Base-by-base conservation (phyloP, 1,139 yeast species). In the Pneumocystis wakefieldiae region DNA sequence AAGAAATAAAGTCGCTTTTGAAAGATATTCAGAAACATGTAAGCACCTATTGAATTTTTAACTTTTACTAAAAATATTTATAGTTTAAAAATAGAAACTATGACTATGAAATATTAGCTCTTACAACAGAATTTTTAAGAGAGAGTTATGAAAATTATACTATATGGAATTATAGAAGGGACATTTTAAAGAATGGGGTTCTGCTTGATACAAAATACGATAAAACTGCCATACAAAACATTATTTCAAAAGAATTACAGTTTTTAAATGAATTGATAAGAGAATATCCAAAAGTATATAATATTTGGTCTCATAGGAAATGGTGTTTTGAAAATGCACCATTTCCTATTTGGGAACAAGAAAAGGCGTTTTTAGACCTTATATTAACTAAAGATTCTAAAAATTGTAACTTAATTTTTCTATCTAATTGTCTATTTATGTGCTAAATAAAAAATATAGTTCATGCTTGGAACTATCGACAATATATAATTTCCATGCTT, bases 401-500 rank as follows among this genome's bases (percentile, higher is more conserved):
- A 68, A 92, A 92, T 72, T 92, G 55, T 48, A 48, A 48, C 6
- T 38, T 17, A 57, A 36, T 5, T n/a, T 36, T 12, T n/a, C 2
- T 14, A 8, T 29, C 15, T 32, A n/a, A 59, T 19, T n/a, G 17
- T 57, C 15, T 59, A 24, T 59, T 3, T 41, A 42, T 59, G 12
- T 19, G 8, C 29, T 38, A 12, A 59, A 38, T 59, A 38, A 38
- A 7, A 15, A 35, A 55, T 61, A 57, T 24, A 48, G 55, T 80
- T 73, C 97, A 90, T 72, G 97, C 96, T 3, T 92, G 99, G 99
- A 91, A 87, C 62, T 92, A 92, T 73, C 78, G 98, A 70, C 78
- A 97, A 64, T 81, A 81, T 64, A 83, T 92, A 1, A 82, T 89
- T 7, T 73, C 74, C 2, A 76, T 78, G 59, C 73, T 85, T 57